Base-by-base conservation (phyloP, 73 alveolate species). In the Symbiodinium pilosum region DNA sequence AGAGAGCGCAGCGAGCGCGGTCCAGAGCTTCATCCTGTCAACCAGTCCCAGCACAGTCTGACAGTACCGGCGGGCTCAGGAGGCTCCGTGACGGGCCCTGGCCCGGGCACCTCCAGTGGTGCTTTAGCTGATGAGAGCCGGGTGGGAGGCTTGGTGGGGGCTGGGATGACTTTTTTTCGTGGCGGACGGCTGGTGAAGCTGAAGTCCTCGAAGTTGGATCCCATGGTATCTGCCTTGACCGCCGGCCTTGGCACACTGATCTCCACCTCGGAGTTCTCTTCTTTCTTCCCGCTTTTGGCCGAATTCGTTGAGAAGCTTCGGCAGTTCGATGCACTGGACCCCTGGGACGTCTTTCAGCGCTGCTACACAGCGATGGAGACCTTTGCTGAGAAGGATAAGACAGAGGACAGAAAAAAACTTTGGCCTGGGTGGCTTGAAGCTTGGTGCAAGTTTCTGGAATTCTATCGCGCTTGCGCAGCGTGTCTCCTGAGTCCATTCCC, bases 401-500 rank as follows among this genome's bases (percentile, higher is more conserved):
- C 83, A n/a, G 39, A 68, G 83, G 83, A 68, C 41, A 68, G 39
- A n/a, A 68, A 68, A 39, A n/a, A 30, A 21, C 34, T 28, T n/a
- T 68, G 83, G 83, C 83, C 83, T 11, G 83, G 39, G 9, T 68
- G 83, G 83, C 83, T 68, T 34, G 41, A n/a, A 39, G 83, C 83
- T 39, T 68, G 83, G 83, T n/a, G 47, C 47, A 32, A 34, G 47
- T 75, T 75, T 39, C 86, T 75, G n/a, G 86, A 75, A 47, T 75
- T 75, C 86, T 75, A 75, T 75, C 86, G 86, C 51, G 86, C 86
- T 34, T 75, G 86, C 43, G 86, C 86, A 16, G 86, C 39, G 24
- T 75, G 86, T 12, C 12, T 75, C 47, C 47, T 75, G 51, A 75
- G 42, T 18, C 71, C 71, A 21, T 54, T 54, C n/a, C 71, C 71